These are phyloP conservation scores for Ustilago hordei DNA, from an alignment of 1,284 basidiomycete genomes.

Conservation along the genomic window DNA sequence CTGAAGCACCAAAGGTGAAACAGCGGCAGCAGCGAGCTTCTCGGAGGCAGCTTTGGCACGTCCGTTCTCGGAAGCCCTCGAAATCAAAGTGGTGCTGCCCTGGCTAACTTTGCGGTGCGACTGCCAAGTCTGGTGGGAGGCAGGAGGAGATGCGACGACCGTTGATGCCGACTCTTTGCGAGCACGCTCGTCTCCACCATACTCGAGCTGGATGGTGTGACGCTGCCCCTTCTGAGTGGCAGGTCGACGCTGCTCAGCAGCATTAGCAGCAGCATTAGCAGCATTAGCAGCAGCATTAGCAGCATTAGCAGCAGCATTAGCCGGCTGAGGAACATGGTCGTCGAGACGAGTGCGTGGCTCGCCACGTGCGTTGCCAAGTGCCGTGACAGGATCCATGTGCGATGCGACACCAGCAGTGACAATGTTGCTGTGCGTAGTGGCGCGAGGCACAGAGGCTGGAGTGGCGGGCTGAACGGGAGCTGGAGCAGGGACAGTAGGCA, in stretches of 20 bases:
- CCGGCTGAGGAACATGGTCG: conserved; percentile 8
- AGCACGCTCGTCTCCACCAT: conserved; percentile 44
- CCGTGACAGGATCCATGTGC: conserved; percentile 38
- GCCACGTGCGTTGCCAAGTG: conserved; percentile 51
- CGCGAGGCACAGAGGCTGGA: conserved; percentile 15
- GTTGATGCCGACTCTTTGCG: conserved; percentile 34
- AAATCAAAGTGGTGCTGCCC: conserved; percentile 32
- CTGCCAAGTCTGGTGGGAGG: conserved; percentile 33
- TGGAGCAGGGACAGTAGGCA: conserved; percentile 2
- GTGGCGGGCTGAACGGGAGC: conserved; percentile 10
- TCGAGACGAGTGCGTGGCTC: conserved; percentile 55
- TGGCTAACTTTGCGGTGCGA: conserved; percentile 37
- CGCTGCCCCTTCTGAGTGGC: conserved; percentile 61
- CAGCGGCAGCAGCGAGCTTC: conserved; percentile 43
- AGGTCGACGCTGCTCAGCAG: conserved; percentile 27
- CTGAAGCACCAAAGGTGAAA: conserved; percentile 38
- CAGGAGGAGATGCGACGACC: conserved; percentile 17
- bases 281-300: conserved; percentile 11
- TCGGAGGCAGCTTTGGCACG: conserved; percentile 36
- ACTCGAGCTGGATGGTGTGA: conserved; percentile 67
- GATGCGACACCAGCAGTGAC: conserved; percentile 12
- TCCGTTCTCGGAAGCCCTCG: conserved; percentile 22
- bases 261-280: neutral
- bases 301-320: conserved; percentile 4
- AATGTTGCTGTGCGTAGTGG: conserved; percentile 24